Evolutionary conservation across 371 early-diverging fungal species (phyloP), one percentile per base, ranked within the genome.

Genomic region (Mortierella sp.): DNA sequence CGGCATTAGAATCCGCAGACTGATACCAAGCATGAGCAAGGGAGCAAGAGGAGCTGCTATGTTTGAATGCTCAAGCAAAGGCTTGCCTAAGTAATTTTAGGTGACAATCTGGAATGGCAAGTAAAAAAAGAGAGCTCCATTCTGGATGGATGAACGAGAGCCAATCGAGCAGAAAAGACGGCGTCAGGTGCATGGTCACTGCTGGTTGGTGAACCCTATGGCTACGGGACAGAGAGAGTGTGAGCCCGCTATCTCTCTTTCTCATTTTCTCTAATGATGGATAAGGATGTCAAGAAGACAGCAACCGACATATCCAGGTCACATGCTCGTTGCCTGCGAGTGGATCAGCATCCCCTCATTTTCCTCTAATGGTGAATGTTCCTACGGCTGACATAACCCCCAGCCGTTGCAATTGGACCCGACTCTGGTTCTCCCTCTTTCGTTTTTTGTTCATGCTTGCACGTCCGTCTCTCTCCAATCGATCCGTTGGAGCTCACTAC

Each of bases 201-300:
- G 37, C 64, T 64, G 64, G 64, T 64, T 64, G 64, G 64, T 64
- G 5, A 64, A 64, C 64, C 64, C 64, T 64, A 64, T 64, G 64
- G 19, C 5, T 2, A 2, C 13, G 37, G 16, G 55, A 55, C 55
- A 26, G 53, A 28, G 37, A 34, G 16, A 8, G 34, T 64, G 34
- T 19, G 64, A 64, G 64, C 34, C 37, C 34, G 59, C 64, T 21
- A 37, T 34, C 64, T 64, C 34, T 31, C 34, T 6, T 64, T 16
- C 31, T 4, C 34, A 21, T 37, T 3, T 37, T 64, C 31, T 24
- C 3, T 53, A 19, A 21, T 64, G 64, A 61, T 64, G 37, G 64
- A 64, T 64, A 37, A 64, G 34, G 34, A 61, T 31, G 21, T 61
- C 59, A 26, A 21, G 9, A 19, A 61, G 11, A 13, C 40, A 9